Evolutionary conservation across 352 stramenopile genomes (phyloP).

Genomic region (Phytophthora fragariaefolia): DNA sequence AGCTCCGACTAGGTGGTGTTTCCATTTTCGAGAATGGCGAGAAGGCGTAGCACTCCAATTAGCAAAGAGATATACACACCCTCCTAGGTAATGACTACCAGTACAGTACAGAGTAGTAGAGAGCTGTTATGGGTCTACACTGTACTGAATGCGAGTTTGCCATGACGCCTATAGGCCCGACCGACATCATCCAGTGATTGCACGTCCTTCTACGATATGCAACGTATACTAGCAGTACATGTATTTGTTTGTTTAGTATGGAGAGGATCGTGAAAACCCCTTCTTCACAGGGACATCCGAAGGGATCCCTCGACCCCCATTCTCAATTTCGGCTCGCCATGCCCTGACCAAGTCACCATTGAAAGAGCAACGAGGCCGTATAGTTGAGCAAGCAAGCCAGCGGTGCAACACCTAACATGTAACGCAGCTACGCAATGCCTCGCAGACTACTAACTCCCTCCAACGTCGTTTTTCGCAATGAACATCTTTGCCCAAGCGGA

Average conservation of each 20-base stretch:
- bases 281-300: constrained; percentile 45
- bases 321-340: constrained; percentile 39
- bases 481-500: neutral
- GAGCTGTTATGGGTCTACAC: no score
- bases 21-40: no score
- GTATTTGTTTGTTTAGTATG: constrained; percentile 33
- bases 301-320: constrained; percentile 50
- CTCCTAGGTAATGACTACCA: no score
- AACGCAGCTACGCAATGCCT: no score
- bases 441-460: neutral
- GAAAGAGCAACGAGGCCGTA: constrained; percentile 33
- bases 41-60: no score
- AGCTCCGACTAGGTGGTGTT: no score
- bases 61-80: no score
- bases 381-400: constrained; percentile 36
- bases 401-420: constrained; percentile 13
- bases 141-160: no score
- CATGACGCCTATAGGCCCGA: no score
- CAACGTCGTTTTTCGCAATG: constrained; percentile 19
- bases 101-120: no score
- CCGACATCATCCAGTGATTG: no score
- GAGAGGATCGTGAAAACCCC: constrained; percentile 56
- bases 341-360: constrained; percentile 37
- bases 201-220: neutral
- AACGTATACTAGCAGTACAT: constrained; percentile 9